Percentiles rank a stretch among this genome's conserved stretches.
phyloP scores from a whole-genome alignment of 441 rosid genomes.

The Eutrema salsugineum region DNA sequence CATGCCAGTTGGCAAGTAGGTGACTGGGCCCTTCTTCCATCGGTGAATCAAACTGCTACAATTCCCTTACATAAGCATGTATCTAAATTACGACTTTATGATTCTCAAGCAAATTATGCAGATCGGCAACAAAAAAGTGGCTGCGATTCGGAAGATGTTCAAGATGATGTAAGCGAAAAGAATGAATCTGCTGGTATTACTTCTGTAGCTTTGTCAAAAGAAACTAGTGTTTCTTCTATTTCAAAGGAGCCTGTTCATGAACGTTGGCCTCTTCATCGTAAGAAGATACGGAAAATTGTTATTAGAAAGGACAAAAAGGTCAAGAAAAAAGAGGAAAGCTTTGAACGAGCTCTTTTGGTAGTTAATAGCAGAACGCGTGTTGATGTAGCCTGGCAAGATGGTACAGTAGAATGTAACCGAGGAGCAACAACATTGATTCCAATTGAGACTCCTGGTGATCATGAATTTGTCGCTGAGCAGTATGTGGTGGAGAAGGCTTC shows the following conservation, averaged over 20 bases:
- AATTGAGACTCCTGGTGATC: slow-evolving; percentile 96
- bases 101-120: slow-evolving; percentile 35
- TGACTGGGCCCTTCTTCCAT: slow-evolving; percentile 87
- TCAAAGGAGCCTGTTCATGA: slow-evolving; percentile 70
- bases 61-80: slow-evolving; percentile 46
- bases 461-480: slow-evolving; percentile 91
- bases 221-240: slow-evolving; percentile 40
- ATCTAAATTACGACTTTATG: slow-evolving; percentile 50
- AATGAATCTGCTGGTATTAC: slow-evolving; percentile 40
- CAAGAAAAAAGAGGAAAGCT: slow-evolving; percentile 83
- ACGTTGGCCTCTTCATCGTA: slow-evolving; percentile 82
- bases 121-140: slow-evolving; percentile 39
- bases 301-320: slow-evolving; percentile 77
- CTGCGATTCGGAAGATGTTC: slow-evolving; percentile 43
- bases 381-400: slow-evolving; percentile 96
- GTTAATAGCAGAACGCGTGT: slow-evolving; percentile 64
- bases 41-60: slow-evolving; percentile 41
- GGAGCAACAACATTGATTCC: slow-evolving; percentile 70
- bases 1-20: slow-evolving; percentile 98
- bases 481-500: slow-evolving; percentile 90
- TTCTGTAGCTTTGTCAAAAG: slow-evolving; percentile 33
- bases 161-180: slow-evolving; percentile 46
- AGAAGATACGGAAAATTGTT: slow-evolving; percentile 84
- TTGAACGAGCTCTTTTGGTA: slow-evolving; percentile 78
- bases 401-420: slow-evolving; percentile 51